Conservation (phyloP, 1,139 yeast species). For the Zygotorulaspora mrakii region DNA sequence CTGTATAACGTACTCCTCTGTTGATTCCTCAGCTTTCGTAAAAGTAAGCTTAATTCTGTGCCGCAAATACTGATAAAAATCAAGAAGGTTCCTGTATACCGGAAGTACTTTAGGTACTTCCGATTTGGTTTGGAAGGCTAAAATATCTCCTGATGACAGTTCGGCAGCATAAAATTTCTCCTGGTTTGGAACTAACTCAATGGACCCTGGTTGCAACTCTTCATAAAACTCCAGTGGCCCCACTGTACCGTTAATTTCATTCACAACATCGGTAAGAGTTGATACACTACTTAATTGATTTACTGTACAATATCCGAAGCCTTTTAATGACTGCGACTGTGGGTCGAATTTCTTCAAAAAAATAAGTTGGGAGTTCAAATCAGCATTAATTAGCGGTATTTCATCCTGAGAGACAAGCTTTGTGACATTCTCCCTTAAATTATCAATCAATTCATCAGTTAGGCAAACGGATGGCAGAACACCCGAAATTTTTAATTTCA, state of each 20-base stretch:
- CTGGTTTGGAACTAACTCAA: slow-evolving; percentile 47
- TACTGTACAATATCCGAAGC: slow-evolving; percentile 61
- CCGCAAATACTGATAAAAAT: slow-evolving; percentile 61
- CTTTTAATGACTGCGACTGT: slow-evolving; percentile 49
- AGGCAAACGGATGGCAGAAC: slow-evolving; percentile 13
- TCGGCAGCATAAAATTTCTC: slow-evolving; percentile 53
- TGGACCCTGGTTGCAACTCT: slow-evolving; percentile 63
- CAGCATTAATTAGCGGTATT: slow-evolving; percentile 21
- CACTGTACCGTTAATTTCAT: slow-evolving; percentile 43
- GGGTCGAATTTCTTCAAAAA: slow-evolving; percentile 73
- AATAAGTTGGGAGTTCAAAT: slow-evolving; percentile 44
- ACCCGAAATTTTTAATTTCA: slow-evolving; percentile 16
- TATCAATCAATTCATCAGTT: slow-evolving; percentile 22
- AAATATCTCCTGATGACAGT: slow-evolving; percentile 73
- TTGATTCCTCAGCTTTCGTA: slow-evolving; percentile 43
- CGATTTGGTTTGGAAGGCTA: slow-evolving; percentile 50
- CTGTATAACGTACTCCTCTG: slow-evolving; percentile 48
- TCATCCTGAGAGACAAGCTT: slow-evolving; percentile 11
- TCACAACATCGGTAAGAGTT: slow-evolving; percentile 44
- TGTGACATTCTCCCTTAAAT: slow-evolving; percentile 22
- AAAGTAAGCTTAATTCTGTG: slow-evolving; percentile 61
- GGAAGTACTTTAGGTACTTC: slow-evolving; percentile 25
- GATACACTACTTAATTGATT: slow-evolving; percentile 48
- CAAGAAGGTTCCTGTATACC: slow-evolving; percentile 40
- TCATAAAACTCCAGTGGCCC: slow-evolving; percentile 53